Evolutionary conservation across 257 asterid species (phyloP).

Genomic region (Dorcoceras hygrometricum): DNA sequence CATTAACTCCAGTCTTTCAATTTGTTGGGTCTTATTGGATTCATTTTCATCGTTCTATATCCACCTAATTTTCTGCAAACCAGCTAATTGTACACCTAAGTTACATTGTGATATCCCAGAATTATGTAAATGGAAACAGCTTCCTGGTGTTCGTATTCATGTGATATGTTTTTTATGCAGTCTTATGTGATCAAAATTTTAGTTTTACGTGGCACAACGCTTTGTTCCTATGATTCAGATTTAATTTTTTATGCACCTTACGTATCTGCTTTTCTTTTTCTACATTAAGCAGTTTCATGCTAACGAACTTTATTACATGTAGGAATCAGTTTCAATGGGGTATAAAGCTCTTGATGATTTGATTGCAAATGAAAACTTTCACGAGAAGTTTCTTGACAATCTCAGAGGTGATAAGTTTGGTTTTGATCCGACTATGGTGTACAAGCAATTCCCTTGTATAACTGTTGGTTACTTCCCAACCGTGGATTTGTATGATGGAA

Average conservation of each 20-base stretch:
- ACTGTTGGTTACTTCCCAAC: conserved; percentile 62
- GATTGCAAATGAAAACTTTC: conserved; percentile 38
- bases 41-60: too few relatives aligned
- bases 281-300: conserved; percentile 16
- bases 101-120: too few relatives aligned
- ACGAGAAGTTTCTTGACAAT: conserved; percentile 36
- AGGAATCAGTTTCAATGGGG: conserved; percentile 72
- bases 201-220: too few relatives aligned
- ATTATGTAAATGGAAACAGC: too few relatives aligned
- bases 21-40: too few relatives aligned
- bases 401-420: conserved; percentile 36
- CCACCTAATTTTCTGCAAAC: too few relatives aligned
- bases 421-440: conserved; percentile 57
- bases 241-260: background rate
- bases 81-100: too few relatives aligned
- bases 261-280: conserved; percentile 8
- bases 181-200: too few relatives aligned
- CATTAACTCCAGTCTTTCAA: too few relatives aligned
- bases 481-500: conserved; percentile 69
- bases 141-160: too few relatives aligned
- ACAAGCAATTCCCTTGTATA: conserved; percentile 71
- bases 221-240: background rate
- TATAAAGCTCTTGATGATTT: conserved; percentile 60
- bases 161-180: too few relatives aligned
- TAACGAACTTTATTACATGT: conserved; percentile 31